Base-by-base conservation (phyloP, 2,329 filamentous ascomycete species). In the Cordyceps militaris region DNA sequence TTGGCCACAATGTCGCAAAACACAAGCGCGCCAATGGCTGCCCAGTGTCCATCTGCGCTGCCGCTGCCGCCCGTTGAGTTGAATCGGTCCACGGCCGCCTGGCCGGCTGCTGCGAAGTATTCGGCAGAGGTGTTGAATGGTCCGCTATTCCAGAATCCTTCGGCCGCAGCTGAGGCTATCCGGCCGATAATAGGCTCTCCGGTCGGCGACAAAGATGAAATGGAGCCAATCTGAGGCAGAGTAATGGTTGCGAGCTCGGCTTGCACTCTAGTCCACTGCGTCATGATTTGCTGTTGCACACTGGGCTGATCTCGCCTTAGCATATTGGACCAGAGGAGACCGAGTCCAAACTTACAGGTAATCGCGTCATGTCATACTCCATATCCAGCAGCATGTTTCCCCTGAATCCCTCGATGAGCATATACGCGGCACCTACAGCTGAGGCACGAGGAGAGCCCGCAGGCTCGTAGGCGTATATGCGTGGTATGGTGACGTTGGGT, bases 321-420 rank as follows among this genome's bases (percentile, higher is more conserved):
- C 19, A 23, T 23, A 2, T 24, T 23, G 2, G 16, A 11, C 32
- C 6, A 3, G 7, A 30, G 10, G n/a, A 24, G 9, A 19, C 11
- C 7, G 8, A 30, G 9, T 16, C 11, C 7, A 3, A 30, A 62
- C 62, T 44, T 38, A 67, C 64, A 11, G 63, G 55, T 14, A 67
- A 42, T 26, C 43, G 43, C 30, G 57, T 65, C n/a, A 66, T 56
- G 44, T 64, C 58, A 10, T 48, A 49, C 23, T 23, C 58, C 3
- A 63, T n/a, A 49, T 66, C 64, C 40, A 63, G 57, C 24, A 66
- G 21, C 1, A 60, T 63, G 38, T 65, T 66, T 2, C 63, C 64
- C 32, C 62, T 60, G 47, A 66, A 67, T 8, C 63, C 66, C 60
- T 66, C 63, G 4, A 67, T 57, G 10, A 68, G 62, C 64, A 67